Conservation (phyloP, 1,139 yeast genomes). For the Yarrowia galli region DNA sequence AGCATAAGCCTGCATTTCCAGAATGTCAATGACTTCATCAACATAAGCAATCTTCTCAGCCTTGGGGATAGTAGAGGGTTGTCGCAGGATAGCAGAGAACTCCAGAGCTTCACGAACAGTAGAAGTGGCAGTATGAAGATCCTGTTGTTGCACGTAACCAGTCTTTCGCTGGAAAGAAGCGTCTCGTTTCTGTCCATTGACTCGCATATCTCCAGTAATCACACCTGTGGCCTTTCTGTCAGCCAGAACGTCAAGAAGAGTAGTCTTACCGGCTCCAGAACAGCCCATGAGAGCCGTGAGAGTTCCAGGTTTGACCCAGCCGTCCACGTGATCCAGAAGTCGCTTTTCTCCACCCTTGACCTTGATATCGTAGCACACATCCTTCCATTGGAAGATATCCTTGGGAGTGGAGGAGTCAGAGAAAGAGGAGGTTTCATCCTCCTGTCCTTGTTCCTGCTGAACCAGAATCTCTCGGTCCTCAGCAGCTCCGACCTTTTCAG, state of each 20-base stretch:
- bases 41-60: constrained; percentile 64
- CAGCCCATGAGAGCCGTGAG: constrained; percentile 72
- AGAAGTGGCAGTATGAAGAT: constrained; percentile 63
- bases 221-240: constrained; percentile 66
- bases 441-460: constrained; percentile 6
- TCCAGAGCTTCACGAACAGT: constrained; percentile 68
- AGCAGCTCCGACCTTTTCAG: constrained; percentile 40
- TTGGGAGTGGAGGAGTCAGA: constrained; percentile 44
- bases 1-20: constrained; percentile 68
- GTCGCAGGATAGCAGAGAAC: constrained; percentile 68
- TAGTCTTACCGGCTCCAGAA: constrained; percentile 75
- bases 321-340: constrained; percentile 59
- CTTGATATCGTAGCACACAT: constrained; percentile 30
- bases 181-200: constrained; percentile 63
- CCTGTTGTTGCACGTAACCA: constrained; percentile 73
- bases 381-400: constrained; percentile 76
- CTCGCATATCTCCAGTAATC: constrained; percentile 69
- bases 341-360: constrained; percentile 25
- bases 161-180: constrained; percentile 64
- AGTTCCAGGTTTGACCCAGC: constrained; percentile 71
- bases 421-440: constrained; percentile 1
- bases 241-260: constrained; percentile 65
- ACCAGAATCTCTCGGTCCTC: constrained; percentile 41
- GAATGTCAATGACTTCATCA: constrained; percentile 61
- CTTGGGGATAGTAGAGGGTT: constrained; percentile 58